Base-by-base conservation (phyloP, 2,329 filamentous ascomycete species). In the Cyanodermella asteris region DNA sequence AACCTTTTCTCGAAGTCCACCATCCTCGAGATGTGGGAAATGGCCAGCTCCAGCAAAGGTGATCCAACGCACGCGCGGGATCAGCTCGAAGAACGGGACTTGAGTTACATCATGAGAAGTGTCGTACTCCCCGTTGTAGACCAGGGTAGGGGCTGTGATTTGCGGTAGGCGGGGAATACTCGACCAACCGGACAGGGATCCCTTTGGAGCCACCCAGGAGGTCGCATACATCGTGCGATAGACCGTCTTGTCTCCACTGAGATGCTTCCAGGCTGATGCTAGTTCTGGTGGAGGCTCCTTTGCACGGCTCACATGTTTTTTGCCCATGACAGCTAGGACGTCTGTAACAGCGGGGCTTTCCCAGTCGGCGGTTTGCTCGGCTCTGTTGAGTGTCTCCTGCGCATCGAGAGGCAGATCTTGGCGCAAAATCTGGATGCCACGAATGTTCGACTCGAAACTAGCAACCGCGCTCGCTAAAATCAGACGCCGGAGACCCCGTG, bases 51-150 rank as follows among this genome's bases (percentile, higher is more conserved):
- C 28, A 3, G 35, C 34, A 16, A 45, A 35, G 5, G 28, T 41
- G 6, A 50, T 38, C 51, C 51, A 56, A 33, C 47, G 52, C 22
- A 49, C 46, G 31, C 43, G 45, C 5, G 34, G 34, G 13, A 54
- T 51, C 3, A 38, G 31, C 3, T 39, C 26, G 29, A 49, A 54
- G 31, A 38, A 55, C 1, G 46, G 42, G 23, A 34, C 33, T n/a
- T 45, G 35, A 13, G 35, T 39, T 16, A 44, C 36, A 31, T 53
- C 28, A 7, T 27, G 24, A 7, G 24, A 18, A 10, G 22, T 18
- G 29, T 56, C 53, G 29, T 45, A 52, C 22, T 42, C 37, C 5
- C 50, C 52, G 35, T 56, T 55, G 23, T 53, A 40, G 0, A 58
- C 32, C 17, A 59, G 34, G 4, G 46, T 50, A 11, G 44, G 39